These are phyloP conservation scores for Alternaria postmessia DNA, from an alignment of 2,329 filamentous ascomycete species.

Conservation along the genomic window DNA sequence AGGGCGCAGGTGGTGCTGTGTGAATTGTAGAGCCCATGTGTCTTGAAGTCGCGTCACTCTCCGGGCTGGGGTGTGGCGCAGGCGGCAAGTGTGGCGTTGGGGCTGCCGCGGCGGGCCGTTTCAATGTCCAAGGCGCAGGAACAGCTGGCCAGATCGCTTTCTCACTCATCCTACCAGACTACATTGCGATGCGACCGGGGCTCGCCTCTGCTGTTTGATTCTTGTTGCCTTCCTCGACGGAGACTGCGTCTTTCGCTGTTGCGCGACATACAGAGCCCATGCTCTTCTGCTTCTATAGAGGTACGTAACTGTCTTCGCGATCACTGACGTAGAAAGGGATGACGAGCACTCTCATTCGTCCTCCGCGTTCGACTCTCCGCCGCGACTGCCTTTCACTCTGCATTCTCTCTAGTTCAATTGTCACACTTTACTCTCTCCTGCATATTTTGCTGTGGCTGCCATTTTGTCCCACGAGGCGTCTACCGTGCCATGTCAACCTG, in stretches of 20 bases:
- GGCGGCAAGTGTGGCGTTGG: constrained; percentile 8
- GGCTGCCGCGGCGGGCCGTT: constrained; percentile 14
- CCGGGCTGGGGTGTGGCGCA: constrained; percentile 13
- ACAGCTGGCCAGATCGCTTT: constrained; percentile 41
- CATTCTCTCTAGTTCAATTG: background rate
- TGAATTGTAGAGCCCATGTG: constrained; percentile 6
- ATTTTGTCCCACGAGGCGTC: constrained; percentile 9
- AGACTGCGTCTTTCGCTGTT: constrained; percentile 9
- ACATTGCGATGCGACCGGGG: constrained; percentile 30
- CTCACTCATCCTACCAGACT: constrained; percentile 17
- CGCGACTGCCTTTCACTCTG: constrained; percentile 7
- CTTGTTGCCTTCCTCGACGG: constrained; percentile 16
- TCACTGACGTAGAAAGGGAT: constrained; percentile 36
- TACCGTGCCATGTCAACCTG: constrained; percentile 3
- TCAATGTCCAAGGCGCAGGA: constrained; percentile 22
- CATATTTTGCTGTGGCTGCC: background rate
- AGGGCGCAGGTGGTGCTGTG: background rate
- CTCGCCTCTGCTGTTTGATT: constrained; percentile 35
- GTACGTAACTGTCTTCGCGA: constrained; percentile 31
- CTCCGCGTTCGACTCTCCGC: background rate
- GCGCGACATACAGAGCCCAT: constrained; percentile 19
- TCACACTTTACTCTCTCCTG: background rate
- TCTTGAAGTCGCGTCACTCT: constrained; percentile 12
- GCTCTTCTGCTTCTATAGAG: constrained; percentile 44
- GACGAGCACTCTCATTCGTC: constrained; percentile 15